Percentiles rank a stretch among this genome's conserved stretches.
These are phyloP conservation scores for Emericellopsis atlantica DNA, from an alignment of 2,329 filamentous ascomycete species.

Conservation along the genomic window DNA sequence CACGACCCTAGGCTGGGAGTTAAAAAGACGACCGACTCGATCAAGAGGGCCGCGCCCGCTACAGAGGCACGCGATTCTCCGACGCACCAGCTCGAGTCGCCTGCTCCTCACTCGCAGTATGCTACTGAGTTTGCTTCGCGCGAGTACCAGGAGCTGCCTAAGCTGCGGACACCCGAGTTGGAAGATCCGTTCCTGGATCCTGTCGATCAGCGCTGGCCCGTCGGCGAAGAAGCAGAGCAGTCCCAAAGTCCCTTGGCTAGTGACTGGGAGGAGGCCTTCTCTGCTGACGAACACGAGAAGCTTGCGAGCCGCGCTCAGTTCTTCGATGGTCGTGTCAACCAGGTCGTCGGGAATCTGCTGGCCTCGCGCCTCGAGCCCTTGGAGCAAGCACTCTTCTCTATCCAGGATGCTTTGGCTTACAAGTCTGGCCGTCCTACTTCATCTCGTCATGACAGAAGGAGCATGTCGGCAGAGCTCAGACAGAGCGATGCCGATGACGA, in stretches of 20 bases:
- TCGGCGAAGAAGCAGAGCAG: constrained; percentile 27
- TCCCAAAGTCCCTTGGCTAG: constrained; percentile 55
- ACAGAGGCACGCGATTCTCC: constrained; percentile 26
- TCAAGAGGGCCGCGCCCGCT: constrained; percentile 9
- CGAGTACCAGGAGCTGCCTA: neutral
- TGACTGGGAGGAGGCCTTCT: constrained; percentile 85
- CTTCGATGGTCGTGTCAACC: constrained; percentile 84
- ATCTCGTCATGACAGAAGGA: constrained; percentile 47
- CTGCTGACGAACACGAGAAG: constrained; percentile 73
- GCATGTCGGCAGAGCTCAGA: constrained; percentile 54
- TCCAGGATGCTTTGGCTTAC: constrained; percentile 55
- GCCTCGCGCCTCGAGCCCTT: constrained; percentile 68
- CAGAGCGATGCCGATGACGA: constrained; percentile 94
- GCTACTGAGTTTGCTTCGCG: constrained; percentile 33
- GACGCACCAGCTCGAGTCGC: constrained; percentile 37
- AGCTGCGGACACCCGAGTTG: constrained; percentile 23
- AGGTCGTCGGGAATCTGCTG: constrained; percentile 67
- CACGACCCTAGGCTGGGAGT: constrained; percentile 62
- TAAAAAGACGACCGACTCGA: constrained; percentile 43
- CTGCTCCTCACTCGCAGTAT: constrained; percentile 25
- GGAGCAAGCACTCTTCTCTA: constrained; percentile 63
- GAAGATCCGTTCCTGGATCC: constrained; percentile 52
- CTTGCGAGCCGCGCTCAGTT: constrained; percentile 71
- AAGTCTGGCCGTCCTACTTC: constrained; percentile 45
- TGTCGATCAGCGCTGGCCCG: constrained; percentile 34